Conservation (phyloP, 768 basidiomycete genomes). For the Bullera alba region DNA sequence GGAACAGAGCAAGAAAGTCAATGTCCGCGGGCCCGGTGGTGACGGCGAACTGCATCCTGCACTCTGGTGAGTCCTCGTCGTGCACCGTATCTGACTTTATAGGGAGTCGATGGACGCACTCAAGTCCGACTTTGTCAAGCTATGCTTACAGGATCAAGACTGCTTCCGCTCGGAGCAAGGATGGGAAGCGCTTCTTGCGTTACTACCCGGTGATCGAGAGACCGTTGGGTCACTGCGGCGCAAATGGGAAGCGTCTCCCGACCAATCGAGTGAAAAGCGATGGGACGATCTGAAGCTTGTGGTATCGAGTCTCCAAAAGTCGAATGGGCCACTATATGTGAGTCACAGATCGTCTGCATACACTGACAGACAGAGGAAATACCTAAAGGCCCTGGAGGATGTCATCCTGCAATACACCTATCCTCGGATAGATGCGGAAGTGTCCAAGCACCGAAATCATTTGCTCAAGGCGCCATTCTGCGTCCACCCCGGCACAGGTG, state of each 20-base stretch:
- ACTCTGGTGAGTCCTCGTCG: constrained; percentile 54
- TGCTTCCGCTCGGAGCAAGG: constrained; percentile 66
- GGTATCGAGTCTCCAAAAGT: constrained; percentile 8
- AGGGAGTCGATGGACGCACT: constrained; percentile 55
- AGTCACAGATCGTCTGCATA: background rate
- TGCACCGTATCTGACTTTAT: background rate
- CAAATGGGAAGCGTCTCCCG: constrained; percentile 57
- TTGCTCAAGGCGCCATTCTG: constrained; percentile 96
- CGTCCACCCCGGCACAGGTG: constrained; percentile 80
- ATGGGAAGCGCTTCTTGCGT: constrained; percentile 64
- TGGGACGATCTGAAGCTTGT: background rate
- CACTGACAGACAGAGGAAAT: constrained; percentile 20
- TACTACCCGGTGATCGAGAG: constrained; percentile 59
- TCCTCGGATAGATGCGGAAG: constrained; percentile 91
- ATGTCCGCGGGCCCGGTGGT: constrained; percentile 53
- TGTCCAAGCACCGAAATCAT: constrained; percentile 95
- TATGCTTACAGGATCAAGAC: constrained; percentile 77
- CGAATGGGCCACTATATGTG: constrained; percentile 15
- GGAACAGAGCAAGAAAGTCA: constrained; percentile 73
- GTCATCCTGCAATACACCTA: constrained; percentile 90
- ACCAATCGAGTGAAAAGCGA: constrained; percentile 14
- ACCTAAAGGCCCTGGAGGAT: constrained; percentile 64
- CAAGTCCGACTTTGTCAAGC: constrained; percentile 54
- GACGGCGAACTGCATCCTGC: constrained; percentile 61
- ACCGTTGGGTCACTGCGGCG: constrained; percentile 52